phyloP scores from a whole-genome alignment of 768 basidiomycete genomes.

The Russula abietina region DNA sequence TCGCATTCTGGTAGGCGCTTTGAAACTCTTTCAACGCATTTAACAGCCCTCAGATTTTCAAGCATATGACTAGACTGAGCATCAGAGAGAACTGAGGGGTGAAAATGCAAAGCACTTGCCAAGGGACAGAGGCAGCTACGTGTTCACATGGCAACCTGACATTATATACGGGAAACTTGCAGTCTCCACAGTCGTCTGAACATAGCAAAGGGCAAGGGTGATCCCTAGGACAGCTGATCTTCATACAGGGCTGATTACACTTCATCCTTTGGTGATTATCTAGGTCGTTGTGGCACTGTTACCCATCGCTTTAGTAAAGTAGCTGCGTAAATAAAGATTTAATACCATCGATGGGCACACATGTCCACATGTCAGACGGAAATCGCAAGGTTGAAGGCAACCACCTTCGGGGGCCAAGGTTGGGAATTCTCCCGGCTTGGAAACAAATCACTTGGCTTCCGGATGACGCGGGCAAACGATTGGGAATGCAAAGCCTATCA shows the following conservation, averaged over 20 bases:
- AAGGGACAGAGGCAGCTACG: slow-evolving; percentile 24
- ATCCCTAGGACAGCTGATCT: slow-evolving; percentile 23
- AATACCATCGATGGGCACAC: slow-evolving; percentile 29
- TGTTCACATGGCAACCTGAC: slow-evolving; percentile 32
- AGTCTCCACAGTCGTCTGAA: slow-evolving; percentile 29
- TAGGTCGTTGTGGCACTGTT: slow-evolving; percentile 26
- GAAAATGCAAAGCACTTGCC: slow-evolving; percentile 24
- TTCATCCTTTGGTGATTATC: slow-evolving; percentile 25
- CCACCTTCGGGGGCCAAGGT: slow-evolving; percentile 28
- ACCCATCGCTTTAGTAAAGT: neutral
- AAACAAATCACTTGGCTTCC: neutral
- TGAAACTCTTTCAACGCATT: slow-evolving; percentile 27
- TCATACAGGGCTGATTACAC: slow-evolving; percentile 28
- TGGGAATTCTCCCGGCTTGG: slow-evolving; percentile 19
- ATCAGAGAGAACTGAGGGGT: neutral
- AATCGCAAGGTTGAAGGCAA: slow-evolving; percentile 30
- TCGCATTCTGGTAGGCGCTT: slow-evolving; percentile 32
- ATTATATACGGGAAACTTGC: slow-evolving; percentile 26
- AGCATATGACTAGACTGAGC: slow-evolving; percentile 25
- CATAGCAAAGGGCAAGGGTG: slow-evolving; percentile 31
- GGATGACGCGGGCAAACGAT: slow-evolving; percentile 24
- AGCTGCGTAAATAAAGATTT: neutral
- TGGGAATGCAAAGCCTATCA: slow-evolving; percentile 12
- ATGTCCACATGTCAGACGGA: slow-evolving; percentile 31
- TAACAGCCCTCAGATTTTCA: slow-evolving; percentile 25